These are phyloP conservation scores for Fusarium virguliforme DNA, from an alignment of 2,329 filamentous ascomycete species.

Conservation along the genomic window DNA sequence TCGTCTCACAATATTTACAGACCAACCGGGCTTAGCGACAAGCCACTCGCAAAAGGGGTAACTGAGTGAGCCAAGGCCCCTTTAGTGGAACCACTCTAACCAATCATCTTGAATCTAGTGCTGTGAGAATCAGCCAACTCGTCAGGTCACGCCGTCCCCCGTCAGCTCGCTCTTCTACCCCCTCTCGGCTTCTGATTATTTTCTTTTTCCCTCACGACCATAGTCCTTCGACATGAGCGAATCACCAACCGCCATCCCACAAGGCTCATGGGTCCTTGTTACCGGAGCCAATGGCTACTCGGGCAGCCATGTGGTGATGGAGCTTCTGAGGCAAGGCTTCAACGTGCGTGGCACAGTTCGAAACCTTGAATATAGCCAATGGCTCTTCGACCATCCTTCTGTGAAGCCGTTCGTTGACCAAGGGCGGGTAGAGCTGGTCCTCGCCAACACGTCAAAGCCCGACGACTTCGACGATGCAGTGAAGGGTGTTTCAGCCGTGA, in stretches of 20 bases:
- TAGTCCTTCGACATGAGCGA: slow-evolving; percentile 1
- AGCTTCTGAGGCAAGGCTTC: slow-evolving; percentile 9
- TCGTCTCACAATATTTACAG: neutral
- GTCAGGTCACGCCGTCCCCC: neutral
- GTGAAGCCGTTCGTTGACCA: slow-evolving; percentile 12
- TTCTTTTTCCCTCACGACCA: neutral
- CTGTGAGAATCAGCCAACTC: neutral
- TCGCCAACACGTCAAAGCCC: neutral
- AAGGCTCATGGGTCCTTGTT: slow-evolving; percentile 12
- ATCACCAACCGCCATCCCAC: slow-evolving; percentile 7
- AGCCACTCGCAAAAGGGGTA: slow-evolving; percentile 1
- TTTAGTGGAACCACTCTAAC: slow-evolving; percentile 2
- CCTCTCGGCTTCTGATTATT: slow-evolving; percentile 1
- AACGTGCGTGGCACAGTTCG: slow-evolving; percentile 16
- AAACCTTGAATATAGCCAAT: slow-evolving; percentile 10
- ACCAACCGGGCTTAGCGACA: neutral
- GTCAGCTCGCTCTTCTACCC: neutral
- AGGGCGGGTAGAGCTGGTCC: slow-evolving; percentile 1
- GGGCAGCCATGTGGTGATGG: slow-evolving; percentile 4
- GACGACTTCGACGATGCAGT: slow-evolving; percentile 8
- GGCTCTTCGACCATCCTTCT: slow-evolving; percentile 15
- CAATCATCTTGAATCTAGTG: neutral
- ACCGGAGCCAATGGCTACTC: slow-evolving; percentile 17
- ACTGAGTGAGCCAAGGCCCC: neutral
- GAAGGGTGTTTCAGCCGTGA: slow-evolving; percentile 11